phyloP scores from a whole-genome alignment of 306 rosid genomes.

The Carpinus viminea region DNA sequence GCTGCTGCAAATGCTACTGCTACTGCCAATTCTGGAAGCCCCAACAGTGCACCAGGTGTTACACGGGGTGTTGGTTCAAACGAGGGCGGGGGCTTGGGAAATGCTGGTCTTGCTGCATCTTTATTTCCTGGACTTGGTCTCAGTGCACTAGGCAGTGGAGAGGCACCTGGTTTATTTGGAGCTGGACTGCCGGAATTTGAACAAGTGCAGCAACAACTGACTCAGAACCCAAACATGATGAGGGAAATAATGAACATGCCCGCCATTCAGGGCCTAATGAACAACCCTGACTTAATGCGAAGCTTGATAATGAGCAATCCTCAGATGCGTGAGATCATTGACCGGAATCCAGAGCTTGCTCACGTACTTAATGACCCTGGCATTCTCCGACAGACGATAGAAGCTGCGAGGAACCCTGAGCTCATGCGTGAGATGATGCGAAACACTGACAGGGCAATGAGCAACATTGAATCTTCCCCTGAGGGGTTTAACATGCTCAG shows the following conservation, averaged over 20 bases:
- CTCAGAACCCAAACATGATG: constrained; percentile 67
- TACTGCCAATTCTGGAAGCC: constrained; percentile 29
- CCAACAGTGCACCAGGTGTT: constrained; percentile 43
- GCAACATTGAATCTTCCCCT: constrained; percentile 68
- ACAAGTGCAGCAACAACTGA: constrained; percentile 63
- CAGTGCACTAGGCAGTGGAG: constrained; percentile 35
- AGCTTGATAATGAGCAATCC: constrained; percentile 63
- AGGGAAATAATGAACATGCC: constrained; percentile 70
- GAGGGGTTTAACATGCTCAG: constrained; percentile 76
- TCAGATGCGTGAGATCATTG: constrained; percentile 63
- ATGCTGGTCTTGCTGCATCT: constrained; percentile 42
- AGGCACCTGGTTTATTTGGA: constrained; percentile 36
- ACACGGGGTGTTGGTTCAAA: constrained; percentile 62
- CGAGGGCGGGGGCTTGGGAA: constrained; percentile 43
- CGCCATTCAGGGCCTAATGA: constrained; percentile 64
- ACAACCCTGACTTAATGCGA: constrained; percentile 61
- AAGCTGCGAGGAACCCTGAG: constrained; percentile 72
- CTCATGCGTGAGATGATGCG: constrained; percentile 80
- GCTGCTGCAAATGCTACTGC: constrained; percentile 24
- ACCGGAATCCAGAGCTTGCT: constrained; percentile 64
- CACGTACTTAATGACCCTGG: constrained; percentile 66
- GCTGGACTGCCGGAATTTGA: constrained; percentile 56
- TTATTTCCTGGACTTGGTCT: constrained; percentile 57
- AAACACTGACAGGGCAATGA: constrained; percentile 71
- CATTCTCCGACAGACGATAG: constrained; percentile 61